Base-by-base conservation (phyloP, 441 rosid species). In the Gossypium davidsonii region DNA sequence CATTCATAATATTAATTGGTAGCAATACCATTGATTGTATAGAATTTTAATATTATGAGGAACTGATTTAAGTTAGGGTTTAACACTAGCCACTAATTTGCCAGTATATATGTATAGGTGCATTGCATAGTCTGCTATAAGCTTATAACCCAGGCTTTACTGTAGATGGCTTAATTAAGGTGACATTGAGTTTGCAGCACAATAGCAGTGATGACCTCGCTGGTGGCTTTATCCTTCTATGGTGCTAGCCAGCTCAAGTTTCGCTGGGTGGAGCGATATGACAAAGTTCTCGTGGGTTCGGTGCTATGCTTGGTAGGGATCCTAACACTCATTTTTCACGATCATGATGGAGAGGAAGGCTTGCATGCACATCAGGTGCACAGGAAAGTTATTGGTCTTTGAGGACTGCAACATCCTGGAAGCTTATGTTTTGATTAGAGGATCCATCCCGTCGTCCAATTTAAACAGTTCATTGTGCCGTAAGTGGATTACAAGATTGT, bases 181-280 rank as follows among this genome's bases (percentile, higher is more conserved):
- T 23, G 60, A 11, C 76, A 34, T 73, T 74, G 34, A 44, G 23
- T 79, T 73, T 74, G 82, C 95, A 94, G 97, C 83, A 92, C 98
- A 31, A 86, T 92, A 61, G 79, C 89, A 53, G 98, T 94, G 80
- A 94, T 94, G 99, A 92, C 97, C 57, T 94, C 97, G 0, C 79
- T 94, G 72, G 99, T 94, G 80, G 99, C 99, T 69, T 82, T 92
- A 59, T 92, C 99, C 1, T 94, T 91, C 86, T 94, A 92, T n/a
- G 99, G 98, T 71, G 99, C 99, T 17, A 90, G 98, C 84, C 97
- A 94, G 85, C 83, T 94, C 26, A 94, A 94, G 80, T 94, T 94
- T 77, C 97, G 89, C 68, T 94, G 99, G 99, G 96, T 91, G 82
- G 98, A 92, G 80, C 85, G 87, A 26, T 92, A 92, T 34, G 99